phyloP scores from a whole-genome alignment of 2,329 filamentous ascomycete genomes.

The Emergomyces orientalis region DNA sequence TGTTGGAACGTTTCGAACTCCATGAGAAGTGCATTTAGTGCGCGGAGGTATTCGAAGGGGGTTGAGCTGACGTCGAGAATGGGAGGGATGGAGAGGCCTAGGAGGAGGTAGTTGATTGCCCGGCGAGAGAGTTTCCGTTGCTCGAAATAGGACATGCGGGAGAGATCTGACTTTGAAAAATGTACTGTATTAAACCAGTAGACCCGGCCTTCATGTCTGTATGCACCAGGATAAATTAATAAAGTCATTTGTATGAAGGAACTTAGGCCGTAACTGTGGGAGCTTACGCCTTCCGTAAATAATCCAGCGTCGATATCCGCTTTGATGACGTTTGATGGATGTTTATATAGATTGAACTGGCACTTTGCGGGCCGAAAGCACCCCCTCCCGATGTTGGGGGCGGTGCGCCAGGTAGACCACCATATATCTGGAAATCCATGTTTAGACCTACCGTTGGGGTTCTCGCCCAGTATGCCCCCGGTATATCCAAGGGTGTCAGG shows the following conservation, averaged over 20 bases:
- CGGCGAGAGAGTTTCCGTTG: conserved; percentile 74
- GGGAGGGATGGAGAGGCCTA: conserved; percentile 82
- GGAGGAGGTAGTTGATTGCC: conserved; percentile 85
- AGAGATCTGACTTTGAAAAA: conserved; percentile 72
- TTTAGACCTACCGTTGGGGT: neutral
- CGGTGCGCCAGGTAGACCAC: conserved; percentile 19
- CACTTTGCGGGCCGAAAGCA: conserved; percentile 39
- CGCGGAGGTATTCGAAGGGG: conserved; percentile 75
- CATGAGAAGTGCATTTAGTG: conserved; percentile 70
- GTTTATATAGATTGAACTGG: conserved; percentile 51
- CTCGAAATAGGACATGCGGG: conserved; percentile 77
- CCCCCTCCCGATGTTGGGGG: conserved; percentile 26
- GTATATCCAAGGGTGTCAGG: neutral
- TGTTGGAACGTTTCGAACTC: conserved; percentile 94
- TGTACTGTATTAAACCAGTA: conserved; percentile 99
- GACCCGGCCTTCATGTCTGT: conserved; percentile 80
- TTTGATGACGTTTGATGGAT: conserved; percentile 84
- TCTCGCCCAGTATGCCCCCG: neutral
- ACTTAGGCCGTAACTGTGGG: neutral
- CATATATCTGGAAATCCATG: conserved; percentile 15
- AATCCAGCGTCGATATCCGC: conserved; percentile 87
- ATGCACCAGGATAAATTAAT: neutral
- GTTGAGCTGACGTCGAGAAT: conserved; percentile 80
- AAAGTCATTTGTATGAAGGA: neutral
- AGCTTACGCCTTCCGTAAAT: conserved; percentile 77